Evolutionary conservation across 306 rosid genomes (phyloP), one percentile per base, ranked within the genome.

Genomic region (Biancaea sappan): DNA sequence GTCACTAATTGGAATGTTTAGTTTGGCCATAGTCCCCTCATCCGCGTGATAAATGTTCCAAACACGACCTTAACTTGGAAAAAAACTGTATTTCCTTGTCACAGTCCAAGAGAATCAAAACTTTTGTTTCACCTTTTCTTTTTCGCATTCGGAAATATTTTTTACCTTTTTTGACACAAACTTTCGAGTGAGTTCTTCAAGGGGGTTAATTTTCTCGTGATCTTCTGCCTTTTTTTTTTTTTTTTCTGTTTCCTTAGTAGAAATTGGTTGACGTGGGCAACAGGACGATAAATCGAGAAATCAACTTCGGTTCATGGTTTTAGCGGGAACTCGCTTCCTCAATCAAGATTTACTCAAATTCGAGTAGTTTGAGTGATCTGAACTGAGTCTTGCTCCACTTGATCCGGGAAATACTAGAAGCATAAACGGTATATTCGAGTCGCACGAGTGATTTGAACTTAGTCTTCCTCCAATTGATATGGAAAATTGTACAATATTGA

Each of bases 41-140:
- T 9, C 1, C 40, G 10, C 8, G 12, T 14, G 48, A 26, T 18
- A 1, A 43, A 2, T 38, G 8, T 13, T 51, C 62, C 61, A 80
- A 80, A 80, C 73, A 60, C 51, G 44, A 3, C 77, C 77, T 24
- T 61, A 69, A 35, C 19, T 52, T 60, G n/a, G 18, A 26, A 14
- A 37, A 18, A 57, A 18, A 44, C 24, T 21, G 57, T 46, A 54
- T 37, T 51, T 6, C 48, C 2, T 4, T 24, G 24, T 32, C 74
- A 3, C 51, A 3, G 4, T 19, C 47, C 0, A 16, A 32, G 65
- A 25, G 51, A 24, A 12, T 5, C 21, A 29, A 18, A n/a, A 40
- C 44, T 40, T 54, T 40, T 38, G 38, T 40, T 22, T 56, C 6
- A 4, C 28, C 6, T 14, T 25, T 40, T 40, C 19, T 57, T 25